Evolutionary conservation across 2,329 filamentous ascomycete species (phyloP).

Genomic region (Atkinsonella texensis): DNA sequence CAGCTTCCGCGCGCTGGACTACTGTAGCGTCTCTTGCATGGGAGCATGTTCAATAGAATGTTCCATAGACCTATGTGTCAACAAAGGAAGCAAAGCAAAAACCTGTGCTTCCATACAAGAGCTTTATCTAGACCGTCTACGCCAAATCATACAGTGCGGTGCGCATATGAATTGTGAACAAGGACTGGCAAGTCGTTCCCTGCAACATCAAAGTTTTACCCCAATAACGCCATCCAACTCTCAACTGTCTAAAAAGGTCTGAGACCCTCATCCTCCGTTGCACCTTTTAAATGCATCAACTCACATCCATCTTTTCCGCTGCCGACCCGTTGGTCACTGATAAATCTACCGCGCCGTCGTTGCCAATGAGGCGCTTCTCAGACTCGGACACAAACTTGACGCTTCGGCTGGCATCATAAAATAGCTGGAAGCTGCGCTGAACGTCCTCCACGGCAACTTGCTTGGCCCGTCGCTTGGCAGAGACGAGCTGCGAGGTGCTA

Average conservation of each 20-base stretch:
- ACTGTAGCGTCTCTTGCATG: too few species aligned
- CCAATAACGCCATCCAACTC: slow-evolving; percentile 20
- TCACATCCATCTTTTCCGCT: slow-evolving; percentile 32
- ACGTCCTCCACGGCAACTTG: slow-evolving; percentile 82
- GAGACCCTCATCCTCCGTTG: neutral
- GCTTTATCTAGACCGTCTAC: slow-evolving; percentile 11
- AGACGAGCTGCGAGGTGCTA: slow-evolving; percentile 80
- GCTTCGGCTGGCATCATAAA: slow-evolving; percentile 81
- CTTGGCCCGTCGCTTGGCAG: slow-evolving; percentile 73
- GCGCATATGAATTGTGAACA: neutral
- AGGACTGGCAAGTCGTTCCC: neutral
- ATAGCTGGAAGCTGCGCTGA: slow-evolving; percentile 83
- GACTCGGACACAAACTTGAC: slow-evolving; percentile 83
- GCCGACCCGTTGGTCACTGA: slow-evolving; percentile 31
- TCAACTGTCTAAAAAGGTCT: slow-evolving; percentile 4
- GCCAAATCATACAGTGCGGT: slow-evolving; percentile 13
- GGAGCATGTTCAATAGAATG: too few species aligned
- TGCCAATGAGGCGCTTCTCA: slow-evolving; percentile 85
- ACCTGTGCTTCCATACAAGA: neutral
- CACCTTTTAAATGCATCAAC: slow-evolving; percentile 19
- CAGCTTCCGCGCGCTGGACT: too few species aligned
- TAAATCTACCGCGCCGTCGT: slow-evolving; percentile 71
- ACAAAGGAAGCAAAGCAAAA: neutral
- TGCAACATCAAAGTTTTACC: slow-evolving; percentile 2
- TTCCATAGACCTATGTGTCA: neutral